Evolutionary conservation across 2,329 filamentous ascomycete species (phyloP), one percentile per base, ranked within the genome.

Genomic region (Neonectria punicea): DNA sequence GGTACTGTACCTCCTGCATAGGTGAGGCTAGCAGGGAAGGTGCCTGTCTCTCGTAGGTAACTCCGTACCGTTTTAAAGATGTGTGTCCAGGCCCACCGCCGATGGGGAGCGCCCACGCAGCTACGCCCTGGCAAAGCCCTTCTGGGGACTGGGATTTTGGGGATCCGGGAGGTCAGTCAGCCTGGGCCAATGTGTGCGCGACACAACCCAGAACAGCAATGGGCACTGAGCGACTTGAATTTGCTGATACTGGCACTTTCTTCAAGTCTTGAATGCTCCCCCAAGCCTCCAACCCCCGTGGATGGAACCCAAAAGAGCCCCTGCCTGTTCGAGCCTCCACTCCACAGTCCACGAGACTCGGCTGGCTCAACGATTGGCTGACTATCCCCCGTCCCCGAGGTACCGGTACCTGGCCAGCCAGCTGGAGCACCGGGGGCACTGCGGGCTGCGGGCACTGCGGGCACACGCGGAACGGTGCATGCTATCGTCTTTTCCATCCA

Each of bases 341-440:
- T 65, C 70, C 70, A 70, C 67, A 73, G 72, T 74, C 69, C 69
- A 70, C 61, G 63, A 67, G 68, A 72, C 70, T 62, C 68, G 68
- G 66, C 63, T 63, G 58, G 55, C 57, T 50, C 62, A 69, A 74
- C 72, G 70, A 73, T 74, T 74, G 70, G 72, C 34, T 64, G 46
- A 32, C 47, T 61, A 51, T 51, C 66, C 55, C 62, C 65, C 61
- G 67, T 72, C 67, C 50, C 56, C 58, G 55, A 74, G 66, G 72
- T 74, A 74, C 57, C 50, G 61, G 59, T 74, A 74, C 72, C 55
- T 69, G 58, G 22, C 53, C 53, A 51, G 53, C 46, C 59, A 46
- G 54, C 64, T 65, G 65, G 62, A 53, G 63, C 54, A 49, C 54
- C 56, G 53, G 44, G 43, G 47, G 49, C 58, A 49, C 44, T 58